Evolutionary conservation across 345 rosid species (phyloP).

Genomic region (Hevea brasiliensis): DNA sequence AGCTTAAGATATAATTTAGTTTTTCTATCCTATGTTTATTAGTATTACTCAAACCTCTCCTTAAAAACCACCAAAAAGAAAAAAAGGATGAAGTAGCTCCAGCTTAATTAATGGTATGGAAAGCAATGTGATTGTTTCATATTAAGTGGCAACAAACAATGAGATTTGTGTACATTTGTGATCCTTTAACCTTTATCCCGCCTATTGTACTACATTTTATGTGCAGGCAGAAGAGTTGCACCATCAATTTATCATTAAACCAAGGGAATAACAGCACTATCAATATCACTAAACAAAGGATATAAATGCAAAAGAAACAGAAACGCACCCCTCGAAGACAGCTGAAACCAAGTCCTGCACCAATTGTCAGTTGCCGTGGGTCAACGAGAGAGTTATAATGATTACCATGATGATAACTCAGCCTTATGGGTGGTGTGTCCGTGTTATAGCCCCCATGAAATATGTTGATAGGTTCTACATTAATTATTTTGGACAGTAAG

Average conservation of each 20-base stretch:
- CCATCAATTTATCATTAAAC: neutral
- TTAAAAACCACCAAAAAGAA: neutral
- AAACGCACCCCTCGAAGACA: constrained; percentile 80
- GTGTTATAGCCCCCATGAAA: constrained; percentile 91
- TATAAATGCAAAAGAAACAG: neutral
- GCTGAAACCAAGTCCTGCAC: constrained; percentile 97
- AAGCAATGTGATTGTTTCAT: too few species aligned
- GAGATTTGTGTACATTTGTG: neutral
- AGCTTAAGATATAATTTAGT: too few species aligned
- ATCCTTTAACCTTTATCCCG: neutral
- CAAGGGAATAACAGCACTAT: neutral
- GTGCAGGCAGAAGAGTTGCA: neutral
- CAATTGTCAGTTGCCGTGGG: constrained; percentile 79
- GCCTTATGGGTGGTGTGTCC: constrained; percentile 80
- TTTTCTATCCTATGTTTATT: too few species aligned
- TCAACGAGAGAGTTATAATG: constrained; percentile 97
- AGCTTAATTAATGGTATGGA: too few species aligned
- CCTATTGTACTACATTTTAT: too few species aligned
- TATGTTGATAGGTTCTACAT: constrained; percentile 88
- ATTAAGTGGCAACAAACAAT: neutral
- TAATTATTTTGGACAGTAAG: constrained; percentile 7
- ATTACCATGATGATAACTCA: constrained; percentile 93
- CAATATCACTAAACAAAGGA: neutral
- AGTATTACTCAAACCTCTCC: neutral
- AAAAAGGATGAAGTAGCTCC: too few species aligned